phyloP scores from a whole-genome alignment of 345 rosid species.

The Clausena lansium region DNA sequence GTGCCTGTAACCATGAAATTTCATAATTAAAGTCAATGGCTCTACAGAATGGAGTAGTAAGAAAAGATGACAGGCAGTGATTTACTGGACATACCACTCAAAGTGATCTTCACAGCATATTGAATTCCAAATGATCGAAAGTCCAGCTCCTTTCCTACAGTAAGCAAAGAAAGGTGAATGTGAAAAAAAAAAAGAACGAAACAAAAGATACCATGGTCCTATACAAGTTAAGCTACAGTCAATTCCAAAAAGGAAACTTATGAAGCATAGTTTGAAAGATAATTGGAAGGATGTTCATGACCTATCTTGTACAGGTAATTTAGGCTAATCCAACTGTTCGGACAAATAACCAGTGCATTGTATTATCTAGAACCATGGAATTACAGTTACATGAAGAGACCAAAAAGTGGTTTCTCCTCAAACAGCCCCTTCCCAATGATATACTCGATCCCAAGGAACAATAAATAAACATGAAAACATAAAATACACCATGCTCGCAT shows the following conservation, averaged over 20 bases:
- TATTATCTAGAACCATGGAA: neutral
- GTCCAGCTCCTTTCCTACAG: slow-evolving; percentile 56
- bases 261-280: neutral
- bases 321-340: neutral
- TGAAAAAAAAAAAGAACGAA: neutral
- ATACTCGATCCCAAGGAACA: neutral
- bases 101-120: slow-evolving; percentile 77
- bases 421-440: neutral
- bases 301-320: neutral
- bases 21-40: neutral
- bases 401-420: neutral
- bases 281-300: neutral
- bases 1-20: slow-evolving; percentile 43
- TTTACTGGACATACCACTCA: slow-evolving; percentile 40
- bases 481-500: neutral
- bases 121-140: slow-evolving; percentile 55
- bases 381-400: neutral
- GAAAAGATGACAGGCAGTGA: neutral
- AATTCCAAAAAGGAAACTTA: neutral
- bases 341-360: neutral
- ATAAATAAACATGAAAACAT: neutral
- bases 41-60: neutral
- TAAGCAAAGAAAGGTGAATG: neutral
- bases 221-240: neutral
- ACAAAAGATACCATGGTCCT: neutral